Evolutionary conservation across 2,329 filamentous ascomycete species (phyloP).

Genomic region (Corynespora cassiicola): DNA sequence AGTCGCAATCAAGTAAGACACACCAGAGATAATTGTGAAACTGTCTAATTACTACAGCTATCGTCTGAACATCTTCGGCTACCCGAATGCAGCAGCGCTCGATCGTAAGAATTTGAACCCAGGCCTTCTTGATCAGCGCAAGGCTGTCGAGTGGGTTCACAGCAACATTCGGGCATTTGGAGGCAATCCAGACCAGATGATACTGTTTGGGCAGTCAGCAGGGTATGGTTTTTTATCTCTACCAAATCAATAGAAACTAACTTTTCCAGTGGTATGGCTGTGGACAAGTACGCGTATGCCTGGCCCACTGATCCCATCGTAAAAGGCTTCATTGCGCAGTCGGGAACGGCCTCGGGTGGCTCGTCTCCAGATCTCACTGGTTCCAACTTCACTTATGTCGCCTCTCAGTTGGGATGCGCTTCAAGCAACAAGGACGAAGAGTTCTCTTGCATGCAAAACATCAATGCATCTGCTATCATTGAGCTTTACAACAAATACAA

Average conservation of each 20-base stretch:
- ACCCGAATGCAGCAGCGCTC: constrained; percentile 36
- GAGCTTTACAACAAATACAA: constrained; percentile 35
- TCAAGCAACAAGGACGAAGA: constrained; percentile 20
- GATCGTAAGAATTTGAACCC: constrained; percentile 34
- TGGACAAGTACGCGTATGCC: constrained; percentile 57
- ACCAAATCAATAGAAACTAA: constrained; percentile 1
- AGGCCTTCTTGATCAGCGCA: constrained; percentile 46
- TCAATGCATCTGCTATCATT: constrained; percentile 37
- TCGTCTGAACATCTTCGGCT: constrained; percentile 45
- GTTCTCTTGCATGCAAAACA: constrained; percentile 44
- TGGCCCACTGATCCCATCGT: constrained; percentile 56
- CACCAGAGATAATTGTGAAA: not conserved
- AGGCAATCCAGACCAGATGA: constrained; percentile 41
- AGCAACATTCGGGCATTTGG: constrained; percentile 44
- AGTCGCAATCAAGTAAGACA: constrained; percentile 43
- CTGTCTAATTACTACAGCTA: constrained; percentile 17
- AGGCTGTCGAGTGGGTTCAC: constrained; percentile 45
- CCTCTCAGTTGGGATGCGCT: constrained; percentile 26
- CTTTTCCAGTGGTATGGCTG: constrained; percentile 34
- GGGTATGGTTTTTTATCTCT: constrained; percentile 15
- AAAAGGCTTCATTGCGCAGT: constrained; percentile 51
- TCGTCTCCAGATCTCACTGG: constrained; percentile 13
- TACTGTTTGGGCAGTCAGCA: constrained; percentile 44
- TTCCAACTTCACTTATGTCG: constrained; percentile 31
- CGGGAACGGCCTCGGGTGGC: constrained; percentile 18